Conservation (phyloP, 192 early-diverging fungal species). For the Podila epigama region DNA sequence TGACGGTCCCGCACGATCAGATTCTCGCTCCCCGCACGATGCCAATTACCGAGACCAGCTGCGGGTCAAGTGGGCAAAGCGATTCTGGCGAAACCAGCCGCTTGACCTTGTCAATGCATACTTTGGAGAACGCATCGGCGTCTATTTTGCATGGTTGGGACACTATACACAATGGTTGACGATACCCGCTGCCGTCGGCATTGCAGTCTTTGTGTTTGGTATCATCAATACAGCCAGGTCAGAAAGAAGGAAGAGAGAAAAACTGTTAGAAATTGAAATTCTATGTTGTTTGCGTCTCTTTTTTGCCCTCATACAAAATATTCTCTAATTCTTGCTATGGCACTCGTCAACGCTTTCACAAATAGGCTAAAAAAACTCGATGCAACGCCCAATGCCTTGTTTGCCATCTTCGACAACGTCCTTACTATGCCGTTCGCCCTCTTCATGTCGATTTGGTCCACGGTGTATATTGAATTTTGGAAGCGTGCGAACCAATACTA, state of each 20-base stretch:
- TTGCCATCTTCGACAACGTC: conserved; percentile 67
- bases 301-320: too few species aligned
- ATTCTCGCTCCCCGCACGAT: conserved; percentile 2
- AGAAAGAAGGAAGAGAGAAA: not conserved
- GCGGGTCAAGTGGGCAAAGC: conserved; percentile 49
- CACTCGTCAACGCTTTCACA: too few species aligned
- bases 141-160: conserved; percentile 75
- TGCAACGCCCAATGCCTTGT: conserved; percentile 25
- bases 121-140: conserved; percentile 69
- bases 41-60: conserved; percentile 51
- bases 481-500: conserved; percentile 55
- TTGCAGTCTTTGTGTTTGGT: conserved; percentile 62
- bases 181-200: conserved; percentile 56
- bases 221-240: conserved; percentile 40
- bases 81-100: conserved; percentile 52
- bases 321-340: too few species aligned
- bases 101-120: conserved; percentile 58
- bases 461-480: conserved; percentile 67
- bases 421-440: conserved; percentile 65
- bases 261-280: too few species aligned
- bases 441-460: conserved; percentile 68
- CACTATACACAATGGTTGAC: conserved; percentile 67
- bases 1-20: conserved; percentile 53
- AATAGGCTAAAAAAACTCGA: conserved; percentile 33
- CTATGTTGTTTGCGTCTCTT: too few species aligned